phyloP scores from a whole-genome alignment of 805 yeast genomes.

The Vanderwaltozyma yarrowii region DNA sequence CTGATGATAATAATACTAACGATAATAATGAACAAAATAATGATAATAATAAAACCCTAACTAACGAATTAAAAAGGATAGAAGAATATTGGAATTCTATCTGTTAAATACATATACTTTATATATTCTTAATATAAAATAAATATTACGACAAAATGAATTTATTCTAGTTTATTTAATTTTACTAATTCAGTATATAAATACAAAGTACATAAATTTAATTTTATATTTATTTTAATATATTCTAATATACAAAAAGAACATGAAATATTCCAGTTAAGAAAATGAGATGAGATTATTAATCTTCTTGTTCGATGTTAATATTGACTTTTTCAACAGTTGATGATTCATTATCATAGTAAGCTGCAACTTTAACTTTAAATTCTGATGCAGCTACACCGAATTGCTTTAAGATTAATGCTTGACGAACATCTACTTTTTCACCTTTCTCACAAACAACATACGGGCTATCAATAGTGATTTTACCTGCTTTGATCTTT shows the following conservation, averaged over 20 bases:
- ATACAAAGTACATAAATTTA: too few relatives aligned
- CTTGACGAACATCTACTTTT: constrained; percentile 77
- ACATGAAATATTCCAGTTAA: too few relatives aligned
- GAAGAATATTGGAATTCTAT: constrained; percentile 22
- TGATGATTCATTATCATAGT: constrained; percentile 53
- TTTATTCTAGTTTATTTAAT: too few relatives aligned
- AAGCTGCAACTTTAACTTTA: constrained; percentile 70
- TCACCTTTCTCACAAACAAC: constrained; percentile 76
- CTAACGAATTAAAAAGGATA: constrained; percentile 5
- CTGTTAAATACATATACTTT: constrained; percentile 7
- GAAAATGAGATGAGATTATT: too few relatives aligned
- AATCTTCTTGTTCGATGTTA: constrained; percentile 23
- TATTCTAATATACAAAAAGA: background rate
- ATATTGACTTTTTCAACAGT: constrained; percentile 26
- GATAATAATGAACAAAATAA: background rate
- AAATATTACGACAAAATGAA: too few relatives aligned
- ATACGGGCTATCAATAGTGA: constrained; percentile 63
- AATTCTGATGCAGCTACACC: constrained; percentile 93
- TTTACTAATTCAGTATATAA: too few relatives aligned
- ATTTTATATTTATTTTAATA: too few relatives aligned
- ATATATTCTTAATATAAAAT: too few relatives aligned
- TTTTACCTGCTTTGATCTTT: constrained; percentile 79
- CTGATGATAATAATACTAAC: too few relatives aligned
- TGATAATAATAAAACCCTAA: background rate
- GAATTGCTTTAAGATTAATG: constrained; percentile 83